Base-by-base conservation (phyloP, 345 rosid genomes). In the Moringa oleifera region DNA sequence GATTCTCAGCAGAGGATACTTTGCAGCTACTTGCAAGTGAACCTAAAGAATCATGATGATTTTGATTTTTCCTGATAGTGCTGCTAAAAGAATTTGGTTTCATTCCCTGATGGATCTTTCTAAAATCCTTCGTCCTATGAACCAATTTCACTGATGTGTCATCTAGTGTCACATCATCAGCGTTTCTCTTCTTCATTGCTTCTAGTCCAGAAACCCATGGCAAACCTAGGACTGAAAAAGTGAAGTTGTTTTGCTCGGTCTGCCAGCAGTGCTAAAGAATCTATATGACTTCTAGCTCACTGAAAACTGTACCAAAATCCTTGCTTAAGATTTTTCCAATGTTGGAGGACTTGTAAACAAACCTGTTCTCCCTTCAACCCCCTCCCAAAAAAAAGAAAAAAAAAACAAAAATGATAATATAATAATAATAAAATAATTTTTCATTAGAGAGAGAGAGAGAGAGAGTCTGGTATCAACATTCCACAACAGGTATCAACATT, bases 191-290 rank as follows among this genome's bases (percentile, higher is more conserved):
- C 64, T 65, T 75, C 59, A 53, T 63, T 57, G 62, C 69, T 64
- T 77, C 85, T 45, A 59, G 28, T 62, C 54, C 79, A 51, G 83
- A 66, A 59, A 80, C 81, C 21, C 67, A 57, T 47, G 74, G 54
- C n/a, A 55, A 55, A 36, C 41, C 25, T 59, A 67, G 80, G 71
- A 60, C 31, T 70, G 21, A 74, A 80, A 63, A 49, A 55, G 28
- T 62, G 71, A 64, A 73, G 62, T 20, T 61, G 74, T 62, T 67
- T 72, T 58, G 50, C 65, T 36, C 68, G 68, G 63, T 76, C 91
- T 24, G 63, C 75, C 93, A 87, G 79, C 54, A 16, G 25, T 25
- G 64, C 18, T 16, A 54, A 64, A 60, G 25, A 33, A n/a, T n/a
- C n/a, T n/a, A n/a, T n/a, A n/a, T n/a, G n/a, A n/a, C n/a, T n/a